These are phyloP conservation scores for Fusarium equiseti DNA, from an alignment of 2,329 filamentous ascomycete genomes.

Conservation along the genomic window DNA sequence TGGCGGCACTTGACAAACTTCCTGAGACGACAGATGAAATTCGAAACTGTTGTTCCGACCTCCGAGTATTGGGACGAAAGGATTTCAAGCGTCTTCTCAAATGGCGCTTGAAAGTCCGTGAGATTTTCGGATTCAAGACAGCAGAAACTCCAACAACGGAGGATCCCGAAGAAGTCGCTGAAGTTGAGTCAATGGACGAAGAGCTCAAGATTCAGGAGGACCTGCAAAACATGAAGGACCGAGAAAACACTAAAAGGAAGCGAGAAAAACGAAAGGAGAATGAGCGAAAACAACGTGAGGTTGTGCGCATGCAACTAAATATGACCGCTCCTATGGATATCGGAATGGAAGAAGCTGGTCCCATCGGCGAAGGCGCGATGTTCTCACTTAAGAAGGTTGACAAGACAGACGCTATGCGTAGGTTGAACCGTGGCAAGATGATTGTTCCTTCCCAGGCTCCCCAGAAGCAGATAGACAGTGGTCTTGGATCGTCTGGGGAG, in stretches of 20 bases:
- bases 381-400: conserved; percentile 88
- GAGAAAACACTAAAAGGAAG: conserved; percentile 80
- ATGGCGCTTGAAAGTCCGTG: conserved; percentile 90
- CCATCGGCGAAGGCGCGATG: conserved; percentile 83
- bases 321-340: conserved; percentile 98
- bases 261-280: conserved; percentile 89
- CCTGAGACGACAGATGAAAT: conserved; percentile 90
- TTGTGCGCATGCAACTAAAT: conserved; percentile 95
- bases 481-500: conserved; percentile 65
- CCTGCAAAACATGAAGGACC: conserved; percentile 83
- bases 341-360: conserved; percentile 86
- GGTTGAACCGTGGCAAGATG: conserved; percentile 79
- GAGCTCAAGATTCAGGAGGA: conserved; percentile 92
- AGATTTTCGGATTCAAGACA: conserved; percentile 86
- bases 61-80: conserved; percentile 91
- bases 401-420: conserved; percentile 75
- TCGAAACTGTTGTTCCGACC: conserved; percentile 79
- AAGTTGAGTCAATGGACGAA: conserved; percentile 92
- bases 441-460: conserved; percentile 70
- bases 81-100: conserved; percentile 91
- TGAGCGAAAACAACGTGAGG: conserved; percentile 92
- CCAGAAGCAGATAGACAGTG: conserved; percentile 70
- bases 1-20: conserved; percentile 86
- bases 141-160: conserved; percentile 71
- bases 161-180: conserved; percentile 76